These are phyloP conservation scores for Blepharisma undulans DNA, from an alignment of 169 alveolate species.

Conservation along the genomic window DNA sequence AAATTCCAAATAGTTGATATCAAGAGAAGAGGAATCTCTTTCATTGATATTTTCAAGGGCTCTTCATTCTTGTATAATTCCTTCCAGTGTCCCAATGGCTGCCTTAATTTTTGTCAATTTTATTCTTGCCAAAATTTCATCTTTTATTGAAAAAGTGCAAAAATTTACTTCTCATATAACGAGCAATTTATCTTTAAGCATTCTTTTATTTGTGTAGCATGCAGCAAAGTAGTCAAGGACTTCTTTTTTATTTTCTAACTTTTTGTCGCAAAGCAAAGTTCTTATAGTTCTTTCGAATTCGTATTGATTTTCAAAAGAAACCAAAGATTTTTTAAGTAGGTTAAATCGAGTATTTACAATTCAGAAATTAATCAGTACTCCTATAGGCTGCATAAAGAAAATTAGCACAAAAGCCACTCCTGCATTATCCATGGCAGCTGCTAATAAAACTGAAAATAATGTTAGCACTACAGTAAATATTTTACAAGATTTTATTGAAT, in stretches of 20 bases:
- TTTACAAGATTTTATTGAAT: neutral
- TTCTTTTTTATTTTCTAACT: neutral
- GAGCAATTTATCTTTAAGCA: neutral
- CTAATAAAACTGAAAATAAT: neutral
- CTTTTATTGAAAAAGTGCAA: neutral
- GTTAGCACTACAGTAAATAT: neutral
- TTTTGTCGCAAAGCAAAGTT: neutral
- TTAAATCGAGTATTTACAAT: neutral
- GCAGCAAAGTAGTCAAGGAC: neutral
- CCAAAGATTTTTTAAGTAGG: neutral
- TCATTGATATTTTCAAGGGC: neutral
- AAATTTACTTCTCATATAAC: neutral
- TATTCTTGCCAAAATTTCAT: neutral
- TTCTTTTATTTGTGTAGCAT: neutral
- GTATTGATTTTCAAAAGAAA: neutral
- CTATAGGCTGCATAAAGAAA: neutral
- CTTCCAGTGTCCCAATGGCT: neutral
- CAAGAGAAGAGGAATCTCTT: neutral
- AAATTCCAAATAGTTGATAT: neutral
- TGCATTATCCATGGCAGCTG: neutral
- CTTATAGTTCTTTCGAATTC: neutral
- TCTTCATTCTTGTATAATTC: neutral
- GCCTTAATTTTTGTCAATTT: neutral
- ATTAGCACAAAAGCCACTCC: neutral
- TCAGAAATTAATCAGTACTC: neutral